Conservation (phyloP, 148 eudicot species). For the Polygonum aviculare region DNA sequence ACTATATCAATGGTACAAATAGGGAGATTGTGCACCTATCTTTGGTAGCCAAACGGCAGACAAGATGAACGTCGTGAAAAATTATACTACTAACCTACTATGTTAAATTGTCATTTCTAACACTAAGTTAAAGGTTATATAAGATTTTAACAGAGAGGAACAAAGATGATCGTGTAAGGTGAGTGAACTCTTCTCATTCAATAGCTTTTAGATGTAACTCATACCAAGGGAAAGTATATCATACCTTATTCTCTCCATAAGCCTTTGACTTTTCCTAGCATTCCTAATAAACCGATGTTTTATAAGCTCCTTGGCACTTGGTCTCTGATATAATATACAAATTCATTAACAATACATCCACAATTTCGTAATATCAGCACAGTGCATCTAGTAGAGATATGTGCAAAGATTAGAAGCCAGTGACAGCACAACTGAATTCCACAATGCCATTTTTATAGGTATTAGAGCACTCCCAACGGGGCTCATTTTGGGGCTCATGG, state of each 20-base stretch:
- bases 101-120: neutral
- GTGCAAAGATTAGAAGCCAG: neutral
- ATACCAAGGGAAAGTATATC: neutral
- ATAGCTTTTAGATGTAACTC: neutral
- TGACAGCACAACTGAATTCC: neutral
- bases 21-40: neutral
- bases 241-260: constrained; percentile 91
- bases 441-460: neutral
- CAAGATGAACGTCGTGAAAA: neutral
- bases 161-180: neutral
- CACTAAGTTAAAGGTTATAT: no score
- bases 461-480: no score
- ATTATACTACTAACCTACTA: neutral
- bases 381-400: neutral
- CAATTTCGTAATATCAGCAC: neutral
- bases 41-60: neutral
- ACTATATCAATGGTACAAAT: neutral
- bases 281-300: constrained; percentile 82
- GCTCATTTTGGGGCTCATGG: no score
- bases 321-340: constrained; percentile 49
- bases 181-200: neutral
- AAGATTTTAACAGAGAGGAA: neutral
- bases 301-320: constrained; percentile 89
- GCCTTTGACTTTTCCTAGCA: constrained; percentile 85
- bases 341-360: neutral